Evolutionary conservation across 106 monocot species (phyloP), one percentile per base, ranked within the genome.

Genomic region (Allium fistulosum): DNA sequence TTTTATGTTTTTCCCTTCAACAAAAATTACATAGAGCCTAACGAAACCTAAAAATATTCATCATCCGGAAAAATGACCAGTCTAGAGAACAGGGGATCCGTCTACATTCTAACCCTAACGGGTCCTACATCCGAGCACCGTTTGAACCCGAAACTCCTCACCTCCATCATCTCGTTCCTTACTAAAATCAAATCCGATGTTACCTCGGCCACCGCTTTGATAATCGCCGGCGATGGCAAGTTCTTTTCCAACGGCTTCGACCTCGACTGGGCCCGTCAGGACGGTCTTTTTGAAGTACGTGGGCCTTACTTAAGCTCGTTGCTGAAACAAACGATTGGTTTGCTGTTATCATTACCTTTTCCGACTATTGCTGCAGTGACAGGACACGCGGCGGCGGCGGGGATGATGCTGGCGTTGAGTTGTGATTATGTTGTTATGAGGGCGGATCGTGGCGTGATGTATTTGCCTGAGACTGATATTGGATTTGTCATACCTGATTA

Each of bases 141-240:
- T 7, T 48, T 67, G 26, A 51, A 49, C 7, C 17, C 16, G 8
- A 10, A 26, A 6, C 66, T 52, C 16, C 50, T 67, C 9, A 26
- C 26, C 51, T 7, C 9, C 16, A 48, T 67, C 15, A 49, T 49
- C 26, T 53, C 16, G 16, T 49, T 48, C 46, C 50, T 67, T 12
- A 48, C 10, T 51, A 11, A 13, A 17, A 16, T 67, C 48, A 18
- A 52, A 18, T 8, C 66, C 7, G 50, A 49, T 12, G 51, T 52
- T 52, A 51, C 48, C 66, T 49, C 46, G 16, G 90, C 90, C 37
- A 82, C 87, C 49, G 94, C 90, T 45, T 83, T 94, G 49, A 77
- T 95, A 49, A 85, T 83, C 60, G 63, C 68, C 45, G 87, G 82
- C 17, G 76, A 95, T 56, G 94, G 94, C 17, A 80, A 81, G 18